Base-by-base conservation (phyloP, 768 basidiomycete genomes). In the Leccinum variicolor region DNA sequence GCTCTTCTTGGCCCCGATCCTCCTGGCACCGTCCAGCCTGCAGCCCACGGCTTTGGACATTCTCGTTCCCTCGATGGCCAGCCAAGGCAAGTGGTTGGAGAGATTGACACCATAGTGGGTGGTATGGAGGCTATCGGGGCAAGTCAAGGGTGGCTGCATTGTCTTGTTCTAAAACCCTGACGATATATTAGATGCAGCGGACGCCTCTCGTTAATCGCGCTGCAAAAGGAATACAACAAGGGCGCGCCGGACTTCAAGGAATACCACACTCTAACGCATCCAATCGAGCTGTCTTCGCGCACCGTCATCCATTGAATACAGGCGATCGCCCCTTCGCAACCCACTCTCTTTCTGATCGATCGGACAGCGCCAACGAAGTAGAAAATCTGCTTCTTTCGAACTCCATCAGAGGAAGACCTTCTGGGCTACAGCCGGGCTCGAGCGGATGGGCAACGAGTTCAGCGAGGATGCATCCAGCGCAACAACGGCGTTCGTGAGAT, bases 331-430 rank as follows among this genome's bases (percentile, higher is more conserved):
- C 77, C 21, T 77, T 81, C 62, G 74, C 74, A 56, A 74, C 81
- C 29, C 73, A 74, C 26, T 75, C 77, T 59, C 59, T 75, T 43
- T 85, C 84, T 47, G 84, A 86, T 66, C 78, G 77, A 31, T 86
- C 88, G 31, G 83, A 84, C 54, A 89, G 87, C 67, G 79, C 82
- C 1, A 81, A 84, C 51, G 89, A 90, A 65, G 86, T 90, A n/a
- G 89, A 91, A 66, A 80, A 81, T 59, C 67, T 89, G 58, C 75
- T 90, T 36, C 71, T 79, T 47, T 65, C 69, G 56, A 63, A 63
- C 59, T 28, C 53, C 43, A 33, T 58, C 49, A 64, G 72, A 60
- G 53, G 62, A 52, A 61, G 58, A 28, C 57, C 55, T 34, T 52
- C 60, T 54, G 62, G 57, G 55, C 57, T 55, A 56, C 63, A 65